Evolutionary conservation across 768 basidiomycete species (phyloP), one percentile per base, ranked within the genome.

Genomic region (Pleurotus ostreatus): DNA sequence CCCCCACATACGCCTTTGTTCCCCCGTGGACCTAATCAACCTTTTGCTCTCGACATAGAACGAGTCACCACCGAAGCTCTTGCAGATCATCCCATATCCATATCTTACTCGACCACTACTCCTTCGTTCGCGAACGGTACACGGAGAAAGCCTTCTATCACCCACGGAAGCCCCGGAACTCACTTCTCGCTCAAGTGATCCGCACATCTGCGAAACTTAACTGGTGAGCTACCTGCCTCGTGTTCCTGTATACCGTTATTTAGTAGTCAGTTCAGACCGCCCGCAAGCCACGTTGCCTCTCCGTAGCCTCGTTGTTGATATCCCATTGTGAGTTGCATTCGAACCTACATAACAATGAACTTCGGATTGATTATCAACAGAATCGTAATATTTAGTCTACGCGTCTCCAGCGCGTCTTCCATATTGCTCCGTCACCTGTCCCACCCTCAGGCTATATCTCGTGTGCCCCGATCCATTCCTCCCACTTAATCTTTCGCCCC

Each of bases 301-400:
- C 26, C 48, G 48, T 49, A 49, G 30, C 48, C 48, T 49, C 48
- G 48, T 49, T 49, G 25, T 49, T 30, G 30, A 34, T 49, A n/a
- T 16, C 22, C 46, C 46, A 47, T 47, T 47, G 48, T 49, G 48
- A 49, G 48, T 38, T 49, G n/a, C 48, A 23, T 34, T 34, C 22
- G 13, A 49, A 15, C 22, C 20, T 9, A 25, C 13, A n/a, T 26
- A 12, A 34, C 26, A 49, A 49, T 30, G 48, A 49, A 23, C 48
- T 49, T 49, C 48, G 48, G 26, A 49, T 49, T 49, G 48, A 49
- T 49, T 49, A 34, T 47, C 46, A 47, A 20, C 48, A 49, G 48
- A 49, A 49, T 49, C 48, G 25, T 49, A 38, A n/a, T 44, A 44
- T 26, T 49, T 15, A n/a, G 48, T 49, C 25, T 23, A 49, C 48